Percentiles rank a stretch among this genome's conserved stretches.
Evolutionary conservation across 2,329 filamentous ascomycete species (phyloP).

Genomic region (Didymella segeticola): DNA sequence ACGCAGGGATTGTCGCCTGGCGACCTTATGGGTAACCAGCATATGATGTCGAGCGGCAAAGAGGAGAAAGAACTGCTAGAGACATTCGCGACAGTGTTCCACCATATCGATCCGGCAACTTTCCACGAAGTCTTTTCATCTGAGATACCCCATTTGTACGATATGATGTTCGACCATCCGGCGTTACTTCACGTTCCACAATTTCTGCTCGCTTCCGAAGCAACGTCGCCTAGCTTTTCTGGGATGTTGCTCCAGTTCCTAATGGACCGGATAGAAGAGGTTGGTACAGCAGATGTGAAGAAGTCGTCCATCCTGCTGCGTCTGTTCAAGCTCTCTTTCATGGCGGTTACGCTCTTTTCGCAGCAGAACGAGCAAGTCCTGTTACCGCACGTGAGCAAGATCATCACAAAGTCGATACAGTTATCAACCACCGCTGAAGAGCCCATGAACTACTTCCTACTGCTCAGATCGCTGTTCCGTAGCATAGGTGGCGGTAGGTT

Average conservation of each 20-base stretch:
- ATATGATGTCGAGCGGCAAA: constrained; percentile 90
- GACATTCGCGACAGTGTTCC: constrained; percentile 97
- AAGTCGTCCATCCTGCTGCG: constrained; percentile 91
- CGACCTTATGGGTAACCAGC: constrained; percentile 92
- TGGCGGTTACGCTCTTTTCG: constrained; percentile 97
- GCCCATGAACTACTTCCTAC: constrained; percentile 97
- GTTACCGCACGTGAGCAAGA: constrained; percentile 93
- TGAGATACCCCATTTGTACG: constrained; percentile 94
- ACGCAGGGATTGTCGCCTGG: constrained; percentile 79
- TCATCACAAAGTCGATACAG: constrained; percentile 96
- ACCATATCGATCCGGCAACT: constrained; percentile 96
- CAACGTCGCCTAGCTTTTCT: constrained; percentile 95
- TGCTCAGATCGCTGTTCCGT: constrained; percentile 89
- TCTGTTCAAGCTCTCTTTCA: constrained; percentile 97
- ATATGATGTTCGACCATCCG: constrained; percentile 97
- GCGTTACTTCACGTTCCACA: constrained; percentile 94
- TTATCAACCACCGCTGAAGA: constrained; percentile 94
- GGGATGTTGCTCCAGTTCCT: constrained; percentile 97
- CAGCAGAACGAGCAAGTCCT: constrained; percentile 94
- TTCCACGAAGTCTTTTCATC: constrained; percentile 99
- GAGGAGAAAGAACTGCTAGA: constrained; percentile 98
- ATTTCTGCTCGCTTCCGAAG: constrained; percentile 98
- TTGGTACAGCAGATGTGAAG: constrained; percentile 88
- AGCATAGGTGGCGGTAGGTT: constrained; percentile 98
- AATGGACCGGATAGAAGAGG: constrained; percentile 95